Conservation (phyloP, 1,284 basidiomycete genomes). For the Ganoderma meredithae region DNA sequence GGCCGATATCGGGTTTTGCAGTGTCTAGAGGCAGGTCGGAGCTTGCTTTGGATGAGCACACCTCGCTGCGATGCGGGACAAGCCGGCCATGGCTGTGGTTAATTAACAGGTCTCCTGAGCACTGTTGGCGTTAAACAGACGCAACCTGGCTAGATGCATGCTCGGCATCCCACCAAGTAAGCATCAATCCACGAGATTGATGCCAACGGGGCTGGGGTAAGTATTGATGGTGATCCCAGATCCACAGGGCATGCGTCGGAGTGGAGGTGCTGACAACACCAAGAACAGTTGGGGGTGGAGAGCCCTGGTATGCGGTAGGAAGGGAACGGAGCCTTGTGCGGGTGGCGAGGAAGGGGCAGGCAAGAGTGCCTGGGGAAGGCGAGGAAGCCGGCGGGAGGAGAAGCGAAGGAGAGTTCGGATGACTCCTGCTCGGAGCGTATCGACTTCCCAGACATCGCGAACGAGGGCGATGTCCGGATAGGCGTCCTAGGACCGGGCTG, state of each 20-base stretch:
- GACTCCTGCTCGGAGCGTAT: constrained; percentile 17
- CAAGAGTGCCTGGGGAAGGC: constrained; percentile 14
- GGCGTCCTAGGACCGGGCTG: constrained; percentile 13
- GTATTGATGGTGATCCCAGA: not conserved
- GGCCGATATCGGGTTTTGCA: not conserved
- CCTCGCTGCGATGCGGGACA: not conserved
- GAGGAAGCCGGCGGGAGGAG: constrained; percentile 12
- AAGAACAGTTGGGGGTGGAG: not conserved
- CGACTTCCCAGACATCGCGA: constrained; percentile 13
- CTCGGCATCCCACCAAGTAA: not conserved
- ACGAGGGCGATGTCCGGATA: constrained; percentile 23
- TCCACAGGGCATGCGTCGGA: not conserved
- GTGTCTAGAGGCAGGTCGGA: not conserved
- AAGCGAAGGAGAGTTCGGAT: constrained; percentile 11
- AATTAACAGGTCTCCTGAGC: not conserved
- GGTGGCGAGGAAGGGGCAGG: not conserved
- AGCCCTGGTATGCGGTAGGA: not conserved
- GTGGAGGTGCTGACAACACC: not conserved
- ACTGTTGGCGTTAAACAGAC: not conserved
- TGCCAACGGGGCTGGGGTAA: not conserved
- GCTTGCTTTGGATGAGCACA: not conserved
- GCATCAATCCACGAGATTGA: not conserved
- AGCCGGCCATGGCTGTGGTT: constrained; percentile 5
- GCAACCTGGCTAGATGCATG: not conserved
- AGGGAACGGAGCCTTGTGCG: not conserved